Evolutionary conservation across 148 eudicot species (phyloP), one percentile per base, ranked within the genome.

Genomic region (Hydrangea macrophylla): DNA sequence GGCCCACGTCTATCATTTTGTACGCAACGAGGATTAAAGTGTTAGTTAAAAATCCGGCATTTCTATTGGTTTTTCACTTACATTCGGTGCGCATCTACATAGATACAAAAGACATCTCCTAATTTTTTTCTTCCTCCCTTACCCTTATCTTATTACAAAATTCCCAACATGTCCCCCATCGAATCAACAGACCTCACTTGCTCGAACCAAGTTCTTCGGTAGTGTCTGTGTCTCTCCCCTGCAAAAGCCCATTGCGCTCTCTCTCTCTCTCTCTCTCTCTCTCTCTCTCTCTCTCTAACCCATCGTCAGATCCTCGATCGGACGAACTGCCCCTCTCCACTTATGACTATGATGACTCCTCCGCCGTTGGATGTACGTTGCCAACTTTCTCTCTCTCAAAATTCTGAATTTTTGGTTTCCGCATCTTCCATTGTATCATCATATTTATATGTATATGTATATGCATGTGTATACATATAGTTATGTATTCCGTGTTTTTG

Each of bases 341-440:
- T 73, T 69, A 89, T 89, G 96, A 86, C 91, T 69, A 77, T 89
- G 79, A 75, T 89, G 72, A 86, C 89, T 55, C 87, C 81, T 37
- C 96, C 87, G 35, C 83, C 89, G 37, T 69, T 89, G 60, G 96
- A 86, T 79, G 96, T 84, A 73, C 62, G 81, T 74, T 31, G 36
- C 37, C 11, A 20, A 7, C 63, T 32, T 26, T 30, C 55, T n/a
- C 54, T 26, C 64, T 57, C 33, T 33, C 17, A 33, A 18, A 22
- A 60, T 18, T 36, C 45, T 60, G 64, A 60, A 35, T 60, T 60
- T n/a, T 60, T 60, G 64, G 10, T 55, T 56, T 30, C 5, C 44
- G n/a, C n/a, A n/a, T n/a, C n/a, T n/a, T n/a, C n/a, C n/a, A n/a
- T 35, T 55, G n/a, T 69, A 6, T 55, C 2, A 35, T 3, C 31